phyloP scores from a whole-genome alignment of 169 alveolate species.

The Cryptosporidium parvum region DNA sequence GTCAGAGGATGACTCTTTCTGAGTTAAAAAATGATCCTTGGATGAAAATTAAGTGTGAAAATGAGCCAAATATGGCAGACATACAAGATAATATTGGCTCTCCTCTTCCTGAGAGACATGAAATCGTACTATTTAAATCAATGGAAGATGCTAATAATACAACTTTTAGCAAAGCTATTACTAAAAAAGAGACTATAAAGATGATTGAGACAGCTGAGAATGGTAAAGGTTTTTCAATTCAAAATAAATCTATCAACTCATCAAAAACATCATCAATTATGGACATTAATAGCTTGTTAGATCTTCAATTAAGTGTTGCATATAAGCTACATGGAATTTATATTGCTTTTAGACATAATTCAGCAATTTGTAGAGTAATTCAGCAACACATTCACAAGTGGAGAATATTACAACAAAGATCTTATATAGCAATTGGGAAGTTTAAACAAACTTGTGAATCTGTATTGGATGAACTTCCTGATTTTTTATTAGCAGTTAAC shows the following conservation, averaged over 20 bases:
- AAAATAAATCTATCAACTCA: not conserved
- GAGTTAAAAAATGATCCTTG: constrained; percentile 64
- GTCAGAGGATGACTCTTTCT: constrained; percentile 27
- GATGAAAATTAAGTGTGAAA: constrained; percentile 12
- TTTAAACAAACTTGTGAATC: constrained; percentile 75
- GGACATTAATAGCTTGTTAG: constrained; percentile 52
- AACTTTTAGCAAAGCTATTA: not conserved
- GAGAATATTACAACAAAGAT: constrained; percentile 65
- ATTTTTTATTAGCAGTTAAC: constrained; percentile 66
- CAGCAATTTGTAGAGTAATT: constrained; percentile 55
- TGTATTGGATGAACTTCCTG: constrained; percentile 74
- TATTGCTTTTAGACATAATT: constrained; percentile 72
- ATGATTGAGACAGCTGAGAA: not conserved
- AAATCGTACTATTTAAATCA: constrained; percentile 13
- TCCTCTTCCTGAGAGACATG: constrained; percentile 9
- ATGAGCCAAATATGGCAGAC: constrained; percentile 16
- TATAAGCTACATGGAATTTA: constrained; percentile 60
- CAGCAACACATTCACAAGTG: constrained; percentile 67
- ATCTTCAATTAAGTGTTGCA: constrained; percentile 68
- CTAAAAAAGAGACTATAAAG: not conserved
- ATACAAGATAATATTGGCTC: not conserved
- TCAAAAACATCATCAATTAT: constrained; percentile 50
- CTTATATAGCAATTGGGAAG: constrained; percentile 61
- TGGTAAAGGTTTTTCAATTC: not conserved
- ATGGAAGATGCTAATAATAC: not conserved